Percentiles rank a stretch among this genome's conserved stretches.
These are phyloP conservation scores for Boletales sp. DNA, from an alignment of 768 basidiomycete genomes.

Conservation along the genomic window DNA sequence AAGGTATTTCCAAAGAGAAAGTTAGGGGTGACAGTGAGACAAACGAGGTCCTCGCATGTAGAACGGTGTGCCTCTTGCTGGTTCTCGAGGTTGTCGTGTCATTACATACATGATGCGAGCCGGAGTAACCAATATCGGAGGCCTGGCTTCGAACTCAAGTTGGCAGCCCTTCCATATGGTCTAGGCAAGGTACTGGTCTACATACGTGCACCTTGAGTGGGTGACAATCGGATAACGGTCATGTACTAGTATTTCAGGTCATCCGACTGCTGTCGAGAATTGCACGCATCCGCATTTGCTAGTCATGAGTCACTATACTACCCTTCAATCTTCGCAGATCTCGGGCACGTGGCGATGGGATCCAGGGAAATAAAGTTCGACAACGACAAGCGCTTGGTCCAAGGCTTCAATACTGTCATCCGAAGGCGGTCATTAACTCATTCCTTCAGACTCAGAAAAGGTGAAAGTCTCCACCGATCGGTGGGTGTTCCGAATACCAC, in stretches of 20 bases:
- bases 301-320: neutral
- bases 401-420: neutral
- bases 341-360: neutral
- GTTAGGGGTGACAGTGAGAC: slow-evolving; percentile 1
- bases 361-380: neutral
- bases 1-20: slow-evolving; percentile 6
- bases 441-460: neutral
- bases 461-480: neutral
- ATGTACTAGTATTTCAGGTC: neutral
- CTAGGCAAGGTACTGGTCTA: neutral
- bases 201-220: too few relatives aligned
- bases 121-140: neutral
- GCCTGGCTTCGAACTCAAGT: neutral
- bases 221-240: neutral
- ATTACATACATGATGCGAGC: neutral
- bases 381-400: neutral
- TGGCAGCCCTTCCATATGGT: slow-evolving; percentile 4
- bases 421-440: slow-evolving; percentile 9
- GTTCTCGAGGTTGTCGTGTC: neutral
- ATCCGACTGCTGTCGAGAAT: neutral
- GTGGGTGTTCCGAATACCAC: neutral
- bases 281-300: neutral
- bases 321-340: slow-evolving; percentile 9
- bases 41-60: neutral
- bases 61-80: neutral